These are phyloP conservation scores for Wickerhamomyces bisporus DNA, from an alignment of 805 yeast genomes.

Conservation along the genomic window DNA sequence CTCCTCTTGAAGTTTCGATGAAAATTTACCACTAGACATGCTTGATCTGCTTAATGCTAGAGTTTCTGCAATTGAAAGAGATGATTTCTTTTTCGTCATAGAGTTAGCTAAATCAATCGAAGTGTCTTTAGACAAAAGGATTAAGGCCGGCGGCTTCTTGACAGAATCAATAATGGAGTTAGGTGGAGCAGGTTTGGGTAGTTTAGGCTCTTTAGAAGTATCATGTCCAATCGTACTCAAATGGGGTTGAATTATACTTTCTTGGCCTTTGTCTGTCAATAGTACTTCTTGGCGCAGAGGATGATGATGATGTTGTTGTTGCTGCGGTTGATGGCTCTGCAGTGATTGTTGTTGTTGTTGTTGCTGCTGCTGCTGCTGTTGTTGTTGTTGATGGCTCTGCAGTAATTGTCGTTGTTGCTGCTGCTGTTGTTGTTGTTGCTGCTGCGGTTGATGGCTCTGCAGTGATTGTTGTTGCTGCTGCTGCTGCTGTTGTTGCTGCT, in stretches of 20 bases:
- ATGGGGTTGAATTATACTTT: no score
- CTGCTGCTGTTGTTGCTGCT: no score
- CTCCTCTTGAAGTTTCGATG: conserved; percentile 21
- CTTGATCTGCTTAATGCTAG: conserved; percentile 48
- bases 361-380: conserved; percentile 12
- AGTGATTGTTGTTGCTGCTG: no score
- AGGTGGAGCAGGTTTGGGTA: conserved; percentile 19
- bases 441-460: conserved; percentile 6
- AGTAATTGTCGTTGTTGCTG: conserved; percentile 21
- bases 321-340: background rate
- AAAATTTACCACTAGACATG: conserved; percentile 31
- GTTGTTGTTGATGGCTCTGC: conserved; percentile 15
- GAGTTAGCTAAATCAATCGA: conserved; percentile 22
- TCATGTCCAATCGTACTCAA: no score
- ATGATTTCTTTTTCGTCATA: conserved; percentile 21
- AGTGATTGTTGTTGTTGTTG: conserved; percentile 6
- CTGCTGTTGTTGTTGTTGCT: conserved; percentile 10
- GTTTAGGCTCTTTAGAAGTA: conserved; percentile 8
- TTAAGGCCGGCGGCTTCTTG: conserved; percentile 18
- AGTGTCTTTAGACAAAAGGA: conserved; percentile 21
- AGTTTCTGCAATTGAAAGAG: conserved; percentile 55
- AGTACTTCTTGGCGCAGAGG: no score
- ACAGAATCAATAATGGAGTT: conserved; percentile 18
- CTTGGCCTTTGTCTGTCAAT: no score
- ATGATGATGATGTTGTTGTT: background rate